Evolutionary conservation across 495 filamentous ascomycete genomes (phyloP).

Genomic region (Terfezia claveryi): DNA sequence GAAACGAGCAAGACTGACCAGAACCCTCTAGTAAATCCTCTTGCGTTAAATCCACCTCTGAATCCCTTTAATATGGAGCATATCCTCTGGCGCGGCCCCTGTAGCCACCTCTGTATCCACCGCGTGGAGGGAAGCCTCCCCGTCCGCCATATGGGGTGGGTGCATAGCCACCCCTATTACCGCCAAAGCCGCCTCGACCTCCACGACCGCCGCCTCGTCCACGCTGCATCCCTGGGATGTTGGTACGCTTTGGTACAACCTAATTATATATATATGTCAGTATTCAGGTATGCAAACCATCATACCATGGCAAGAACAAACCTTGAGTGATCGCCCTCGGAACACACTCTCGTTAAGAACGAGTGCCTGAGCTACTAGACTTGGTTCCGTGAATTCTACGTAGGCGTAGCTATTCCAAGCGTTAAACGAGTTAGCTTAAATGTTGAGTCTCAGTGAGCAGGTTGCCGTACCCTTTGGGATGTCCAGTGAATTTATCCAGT

Average conservation of each 20-base stretch:
- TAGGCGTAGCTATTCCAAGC: slow-evolving; percentile 61
- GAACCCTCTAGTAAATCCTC: not conserved
- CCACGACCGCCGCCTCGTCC: slow-evolving; percentile 49
- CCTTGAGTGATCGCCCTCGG: slow-evolving; percentile 86
- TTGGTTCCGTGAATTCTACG: slow-evolving; percentile 93
- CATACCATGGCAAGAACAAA: slow-evolving; percentile 19
- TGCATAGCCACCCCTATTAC: slow-evolving; percentile 32
- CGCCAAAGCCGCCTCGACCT: slow-evolving; percentile 25
- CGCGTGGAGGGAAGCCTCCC: slow-evolving; percentile 32
- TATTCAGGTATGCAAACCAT: not conserved
- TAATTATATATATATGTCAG: slow-evolving; percentile 15
- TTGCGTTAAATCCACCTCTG: slow-evolving; percentile 1
- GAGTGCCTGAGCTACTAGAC: slow-evolving; percentile 75
- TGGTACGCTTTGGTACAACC: slow-evolving; percentile 94
- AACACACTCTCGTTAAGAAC: slow-evolving; percentile 94
- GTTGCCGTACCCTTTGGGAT: slow-evolving; percentile 77
- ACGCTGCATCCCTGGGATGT: slow-evolving; percentile 80
- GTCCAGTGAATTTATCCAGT: slow-evolving; percentile 91
- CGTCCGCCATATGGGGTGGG: slow-evolving; percentile 22
- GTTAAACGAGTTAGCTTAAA: slow-evolving; percentile 7
- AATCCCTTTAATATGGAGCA: slow-evolving; percentile 44
- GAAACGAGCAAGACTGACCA: no score
- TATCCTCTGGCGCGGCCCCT: slow-evolving; percentile 58
- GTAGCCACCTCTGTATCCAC: slow-evolving; percentile 63
- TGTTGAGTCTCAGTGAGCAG: not conserved